Percentiles rank a stretch among this genome's conserved stretches.
Conservation (phyloP, 257 asterid genomes). For the Solanum neorickii region DNA sequence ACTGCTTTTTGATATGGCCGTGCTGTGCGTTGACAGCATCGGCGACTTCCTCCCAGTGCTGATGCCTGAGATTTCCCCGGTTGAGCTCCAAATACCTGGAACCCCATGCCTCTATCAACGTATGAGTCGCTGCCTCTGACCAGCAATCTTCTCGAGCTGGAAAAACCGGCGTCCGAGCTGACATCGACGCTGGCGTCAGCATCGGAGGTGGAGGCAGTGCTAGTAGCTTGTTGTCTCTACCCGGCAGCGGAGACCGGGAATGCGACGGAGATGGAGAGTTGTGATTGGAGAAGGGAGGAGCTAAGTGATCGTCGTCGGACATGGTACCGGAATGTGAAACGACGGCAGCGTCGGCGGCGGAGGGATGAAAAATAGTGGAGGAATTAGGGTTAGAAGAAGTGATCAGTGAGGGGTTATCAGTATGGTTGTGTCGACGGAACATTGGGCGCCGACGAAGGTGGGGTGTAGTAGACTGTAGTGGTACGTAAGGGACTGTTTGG, state of each 20-base stretch:
- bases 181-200: constrained; percentile 10
- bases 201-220: background rate
- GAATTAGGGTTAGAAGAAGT: background rate
- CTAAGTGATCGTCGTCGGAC: constrained; percentile 18
- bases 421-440: background rate
- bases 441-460: background rate
- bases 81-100: constrained; percentile 55
- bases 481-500: background rate
- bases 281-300: background rate
- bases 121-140: constrained; percentile 81
- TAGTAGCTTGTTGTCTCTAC: constrained; percentile 6
- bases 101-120: constrained; percentile 86
- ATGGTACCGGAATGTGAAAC: background rate
- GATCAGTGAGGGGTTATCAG: background rate
- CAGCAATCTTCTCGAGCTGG: constrained; percentile 82
- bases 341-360: background rate
- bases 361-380: background rate
- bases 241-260: background rate
- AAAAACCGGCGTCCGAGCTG: constrained; percentile 26
- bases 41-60: constrained; percentile 89
- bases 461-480: background rate
- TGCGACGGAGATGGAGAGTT: background rate
- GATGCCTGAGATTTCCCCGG: constrained; percentile 81
- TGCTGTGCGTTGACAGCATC: constrained; percentile 79
- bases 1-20: constrained; percentile 48